Evolutionary conservation across 257 asterid genomes (phyloP).

Genomic region (Schizonepeta tenuifolia): DNA sequence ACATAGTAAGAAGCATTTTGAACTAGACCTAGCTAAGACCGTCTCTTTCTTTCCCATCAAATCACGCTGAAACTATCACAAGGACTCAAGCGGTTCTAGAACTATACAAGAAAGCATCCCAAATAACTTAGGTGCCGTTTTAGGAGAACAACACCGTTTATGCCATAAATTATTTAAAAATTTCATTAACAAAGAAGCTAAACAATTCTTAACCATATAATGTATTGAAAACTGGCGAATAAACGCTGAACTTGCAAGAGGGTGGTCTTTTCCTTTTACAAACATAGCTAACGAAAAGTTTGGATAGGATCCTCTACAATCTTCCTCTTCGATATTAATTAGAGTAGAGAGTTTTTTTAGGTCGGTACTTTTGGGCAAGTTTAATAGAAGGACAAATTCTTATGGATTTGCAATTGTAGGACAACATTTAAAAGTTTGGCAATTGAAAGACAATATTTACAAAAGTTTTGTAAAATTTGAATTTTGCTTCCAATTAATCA

Average conservation of each 20-base stretch:
- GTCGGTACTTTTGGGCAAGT: too few relatives aligned
- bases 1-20: conserved; percentile 12
- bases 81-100: background rate
- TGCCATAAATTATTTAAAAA: too few relatives aligned
- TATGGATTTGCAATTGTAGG: too few relatives aligned
- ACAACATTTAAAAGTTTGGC: too few relatives aligned
- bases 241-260: background rate
- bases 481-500: too few relatives aligned
- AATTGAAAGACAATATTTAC: too few relatives aligned
- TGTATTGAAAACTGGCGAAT: background rate
- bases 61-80: background rate
- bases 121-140: too few relatives aligned
- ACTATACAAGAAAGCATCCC: too few relatives aligned
- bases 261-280: background rate
- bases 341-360: too few relatives aligned
- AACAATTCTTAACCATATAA: background rate
- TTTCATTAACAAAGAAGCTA: background rate
- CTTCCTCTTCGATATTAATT: background rate
- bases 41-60: conserved; percentile 8
- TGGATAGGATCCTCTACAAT: background rate
- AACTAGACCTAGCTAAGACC: background rate
- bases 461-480: too few relatives aligned
- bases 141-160: too few relatives aligned
- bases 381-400: too few relatives aligned
- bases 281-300: background rate